Conservation (phyloP, 148 eudicot genomes). For the Fagopyrum homotropicum region DNA sequence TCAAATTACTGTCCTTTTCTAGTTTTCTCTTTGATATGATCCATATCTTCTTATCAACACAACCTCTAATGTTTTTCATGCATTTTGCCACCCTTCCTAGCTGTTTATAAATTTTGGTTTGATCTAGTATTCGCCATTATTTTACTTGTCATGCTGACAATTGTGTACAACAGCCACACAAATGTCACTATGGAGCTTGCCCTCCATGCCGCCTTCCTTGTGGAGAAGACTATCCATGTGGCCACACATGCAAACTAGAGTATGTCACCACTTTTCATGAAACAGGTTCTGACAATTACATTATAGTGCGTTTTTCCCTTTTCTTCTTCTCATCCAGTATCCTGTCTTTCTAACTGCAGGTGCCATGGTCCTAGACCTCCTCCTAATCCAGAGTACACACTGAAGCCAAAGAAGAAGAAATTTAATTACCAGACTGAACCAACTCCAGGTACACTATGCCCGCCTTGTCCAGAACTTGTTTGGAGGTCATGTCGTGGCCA, state of each 20-base stretch:
- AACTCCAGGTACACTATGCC: conserved; percentile 76
- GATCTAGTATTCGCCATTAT: neutral
- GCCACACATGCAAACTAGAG: conserved; percentile 60
- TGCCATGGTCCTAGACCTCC: conserved; percentile 97
- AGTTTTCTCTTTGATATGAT: neutral
- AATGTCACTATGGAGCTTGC: conserved; percentile 98
- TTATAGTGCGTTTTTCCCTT: conserved; percentile 2
- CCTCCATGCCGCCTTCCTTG: conserved; percentile 77
- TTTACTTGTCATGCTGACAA: neutral
- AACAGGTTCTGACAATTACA: neutral
- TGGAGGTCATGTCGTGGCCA: conserved; percentile 88
- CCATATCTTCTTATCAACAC: neutral
- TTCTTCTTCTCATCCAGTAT: conserved; percentile 1
- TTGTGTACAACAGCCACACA: conserved; percentile 65
- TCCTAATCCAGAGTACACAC: conserved; percentile 67
- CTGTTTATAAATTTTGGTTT: neutral
- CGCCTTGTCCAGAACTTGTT: conserved; percentile 91
- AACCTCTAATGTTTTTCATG: neutral
- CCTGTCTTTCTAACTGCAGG: conserved; percentile 26
- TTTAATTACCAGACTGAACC: conserved; percentile 42
- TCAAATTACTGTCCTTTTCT: neutral
- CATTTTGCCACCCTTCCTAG: neutral
- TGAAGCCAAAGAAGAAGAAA: conserved; percentile 90
- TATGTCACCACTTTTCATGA: neutral
- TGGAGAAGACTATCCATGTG: conserved; percentile 78